Base-by-base conservation (phyloP, 192 early-diverging fungal genomes). In the Dissophora globulifera region DNA sequence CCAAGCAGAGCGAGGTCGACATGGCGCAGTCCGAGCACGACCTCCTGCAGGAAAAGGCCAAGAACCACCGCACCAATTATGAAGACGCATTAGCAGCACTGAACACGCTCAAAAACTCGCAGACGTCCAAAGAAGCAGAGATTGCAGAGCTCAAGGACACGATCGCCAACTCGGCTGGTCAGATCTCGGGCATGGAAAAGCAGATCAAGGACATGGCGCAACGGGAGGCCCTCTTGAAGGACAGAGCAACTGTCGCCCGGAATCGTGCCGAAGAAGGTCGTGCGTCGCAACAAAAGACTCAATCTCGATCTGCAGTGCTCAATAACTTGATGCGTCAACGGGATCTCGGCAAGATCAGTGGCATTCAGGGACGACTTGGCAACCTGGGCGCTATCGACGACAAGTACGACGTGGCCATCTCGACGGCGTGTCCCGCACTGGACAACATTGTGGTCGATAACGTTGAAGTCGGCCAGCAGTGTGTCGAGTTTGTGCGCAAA, bases 331-430 rank as follows among this genome's bases (percentile, higher is more conserved):
- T 95, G 53, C 87, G 86, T 13, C 86, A 93, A 80, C 85, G 86
- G 48, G 85, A 93, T 45, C 78, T 83, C 27, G 94, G 92, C 0
- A 78, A 84, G 43, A 93, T 96, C 56, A 74, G 70, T 11, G 94
- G 94, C 8, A 91, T 96, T 45, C 85, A 91, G 63, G 92, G 87
- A 63, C 90, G 98, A 9, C 83, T 99, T 20, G 98, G 98, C n/a
- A 92, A 94, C 58, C 81, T 99, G n/a, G 98, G 96, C 25, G 90
- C 92, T 1, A 97, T 99, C 66, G 93, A 93, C 50, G 91, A 92
- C 55, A 90, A 89, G 75, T 99, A 96, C 62, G 98, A 98, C 78
- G 90, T 98, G 8, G 97, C 97, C 0, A 89, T 98, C 17, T 96
- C 96, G 3, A 98, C 95, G 3, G 91, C 94, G 0, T 97, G 94